A percentile compares a stretch with the other conserved stretches of the same genome.
phyloP scores from a whole-genome alignment of 768 basidiomycete genomes.

The Arthromyces matolae region DNA sequence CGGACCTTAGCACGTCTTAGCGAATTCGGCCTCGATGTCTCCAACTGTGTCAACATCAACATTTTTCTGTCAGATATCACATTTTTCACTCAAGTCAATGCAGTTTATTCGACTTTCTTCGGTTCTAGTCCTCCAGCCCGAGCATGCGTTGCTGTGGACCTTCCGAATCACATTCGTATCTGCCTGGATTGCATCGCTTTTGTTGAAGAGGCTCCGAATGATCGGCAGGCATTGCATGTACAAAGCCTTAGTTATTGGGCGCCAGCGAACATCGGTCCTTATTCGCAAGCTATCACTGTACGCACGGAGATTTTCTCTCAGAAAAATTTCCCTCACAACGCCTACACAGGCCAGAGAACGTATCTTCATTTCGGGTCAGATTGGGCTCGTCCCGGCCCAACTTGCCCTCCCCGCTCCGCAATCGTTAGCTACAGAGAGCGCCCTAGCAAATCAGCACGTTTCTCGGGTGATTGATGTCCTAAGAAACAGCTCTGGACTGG shows the following conservation, averaged over 20 bases:
- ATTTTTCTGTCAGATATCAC: slow-evolving; percentile 81
- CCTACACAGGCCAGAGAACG: slow-evolving; percentile 59
- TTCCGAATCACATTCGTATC: slow-evolving; percentile 54
- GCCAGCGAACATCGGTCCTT: slow-evolving; percentile 97
- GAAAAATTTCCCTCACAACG: not conserved
- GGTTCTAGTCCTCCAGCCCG: slow-evolving; percentile 90
- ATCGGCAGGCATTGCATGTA: slow-evolving; percentile 83
- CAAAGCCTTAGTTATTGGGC: slow-evolving; percentile 98
- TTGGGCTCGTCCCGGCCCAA: slow-evolving; percentile 78
- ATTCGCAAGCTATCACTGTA: slow-evolving; percentile 89
- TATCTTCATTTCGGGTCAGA: slow-evolving; percentile 93
- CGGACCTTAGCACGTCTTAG: slow-evolving; percentile 46
- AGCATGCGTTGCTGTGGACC: slow-evolving; percentile 85
- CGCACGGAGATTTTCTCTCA: slow-evolving; percentile 21
- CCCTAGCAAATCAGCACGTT: slow-evolving; percentile 79
- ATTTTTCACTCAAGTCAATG: slow-evolving; percentile 74
- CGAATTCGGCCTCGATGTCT: slow-evolving; percentile 44
- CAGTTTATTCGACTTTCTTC: slow-evolving; percentile 76
- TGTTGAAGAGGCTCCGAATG: slow-evolving; percentile 30
- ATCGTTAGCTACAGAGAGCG: slow-evolving; percentile 60
- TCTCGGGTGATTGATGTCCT: slow-evolving; percentile 62
- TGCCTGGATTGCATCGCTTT: slow-evolving; percentile 83
- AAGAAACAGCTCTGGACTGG: slow-evolving; percentile 46
- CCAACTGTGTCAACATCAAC: slow-evolving; percentile 72
- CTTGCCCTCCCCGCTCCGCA: slow-evolving; percentile 61